Evolutionary conservation across 352 stramenopile genomes (phyloP).

Genomic region (Globisporangium rhizosaccharum): DNA sequence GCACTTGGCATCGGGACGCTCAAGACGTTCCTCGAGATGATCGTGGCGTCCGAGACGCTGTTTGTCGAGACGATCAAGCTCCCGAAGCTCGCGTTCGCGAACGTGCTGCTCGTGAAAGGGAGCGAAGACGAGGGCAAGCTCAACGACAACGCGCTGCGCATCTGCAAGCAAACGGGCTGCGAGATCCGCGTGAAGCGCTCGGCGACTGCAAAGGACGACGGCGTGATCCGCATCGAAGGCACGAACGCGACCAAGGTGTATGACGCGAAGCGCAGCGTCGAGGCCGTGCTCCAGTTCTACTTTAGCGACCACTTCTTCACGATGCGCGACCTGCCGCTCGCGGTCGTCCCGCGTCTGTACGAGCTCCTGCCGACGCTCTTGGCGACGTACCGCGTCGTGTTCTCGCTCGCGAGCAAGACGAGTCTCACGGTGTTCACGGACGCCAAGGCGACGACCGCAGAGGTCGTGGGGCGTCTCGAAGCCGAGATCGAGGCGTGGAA

Average conservation of each 20-base stretch:
- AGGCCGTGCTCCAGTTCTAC: conserved; percentile 80
- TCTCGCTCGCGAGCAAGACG: conserved; percentile 51
- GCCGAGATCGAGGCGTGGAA: conserved; percentile 53
- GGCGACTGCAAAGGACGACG: conserved; percentile 21
- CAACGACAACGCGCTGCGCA: conserved; percentile 72
- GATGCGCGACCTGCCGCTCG: conserved; percentile 38
- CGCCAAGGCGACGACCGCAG: conserved; percentile 38
- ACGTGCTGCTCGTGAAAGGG: conserved; percentile 42
- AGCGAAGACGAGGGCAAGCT: conserved; percentile 25
- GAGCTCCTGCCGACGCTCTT: conserved; percentile 48
- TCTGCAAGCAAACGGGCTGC: conserved; percentile 72
- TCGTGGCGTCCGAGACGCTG: conserved; percentile 43
- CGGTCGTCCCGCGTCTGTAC: conserved; percentile 53
- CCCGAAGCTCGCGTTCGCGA: conserved; percentile 40
- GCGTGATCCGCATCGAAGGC: conserved; percentile 61
- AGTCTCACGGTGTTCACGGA: conserved; percentile 66
- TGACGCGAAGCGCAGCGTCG: conserved; percentile 60
- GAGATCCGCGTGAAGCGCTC: conserved; percentile 58
- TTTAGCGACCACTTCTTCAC: conserved; percentile 51
- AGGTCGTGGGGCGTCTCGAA: conserved; percentile 38
- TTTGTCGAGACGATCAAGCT: conserved; percentile 66
- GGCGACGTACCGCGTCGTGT: conserved; percentile 48
- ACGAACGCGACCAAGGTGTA: conserved; percentile 58
- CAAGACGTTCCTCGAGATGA: conserved; percentile 75
- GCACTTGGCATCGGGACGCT: conserved; percentile 62